Evolutionary conservation across 257 asterid species (phyloP), one percentile per base, ranked within the genome.

Genomic region (Rhazya stricta): DNA sequence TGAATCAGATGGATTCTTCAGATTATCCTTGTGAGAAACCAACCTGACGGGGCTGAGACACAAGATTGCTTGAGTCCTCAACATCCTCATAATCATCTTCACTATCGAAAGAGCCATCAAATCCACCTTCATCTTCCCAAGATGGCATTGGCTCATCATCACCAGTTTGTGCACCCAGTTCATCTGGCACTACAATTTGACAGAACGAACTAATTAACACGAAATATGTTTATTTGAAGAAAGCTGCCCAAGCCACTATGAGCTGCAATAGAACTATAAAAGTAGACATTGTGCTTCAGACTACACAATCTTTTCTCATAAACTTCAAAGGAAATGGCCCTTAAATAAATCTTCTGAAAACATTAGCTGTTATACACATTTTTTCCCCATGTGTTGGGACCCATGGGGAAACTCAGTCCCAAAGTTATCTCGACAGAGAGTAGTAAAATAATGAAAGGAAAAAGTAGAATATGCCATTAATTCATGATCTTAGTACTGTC

Each of bases 31-130:
- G 30, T 9, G 56, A 19, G 8, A 70, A 63, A 79, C 88, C 34
- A 81, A 92, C 99, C 99, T 92, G 97, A 30, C 98, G 98, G 69
- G 98, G 98, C 83, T 92, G 98, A 81, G 97, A 92, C 77, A 94
- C 91, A 76, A 94, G 97, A 41, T 79, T 82, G 79, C 65, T 87
- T 2, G 89, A 80, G 76, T 90, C 97, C 39, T 88, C 96, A 25
- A 57, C 78, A 72, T 89, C 94, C 81, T 87, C 85, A 78, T 82
- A 81, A 80, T 84, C 82, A 77, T 85, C 79, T 75, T 78, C 94
- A 79, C 81, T 89, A 80, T 88, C 94, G 69, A 77, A 87, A 65
- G 72, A 80, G 60, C 89, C 96, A 75, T 81, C 88, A 81, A 78
- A 84, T 77, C 82, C 90, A 81, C 83, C 86, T 39, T 85, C 91